phyloP scores from a whole-genome alignment of 2,329 filamentous ascomycete genomes.

The Phoma sp. region DNA sequence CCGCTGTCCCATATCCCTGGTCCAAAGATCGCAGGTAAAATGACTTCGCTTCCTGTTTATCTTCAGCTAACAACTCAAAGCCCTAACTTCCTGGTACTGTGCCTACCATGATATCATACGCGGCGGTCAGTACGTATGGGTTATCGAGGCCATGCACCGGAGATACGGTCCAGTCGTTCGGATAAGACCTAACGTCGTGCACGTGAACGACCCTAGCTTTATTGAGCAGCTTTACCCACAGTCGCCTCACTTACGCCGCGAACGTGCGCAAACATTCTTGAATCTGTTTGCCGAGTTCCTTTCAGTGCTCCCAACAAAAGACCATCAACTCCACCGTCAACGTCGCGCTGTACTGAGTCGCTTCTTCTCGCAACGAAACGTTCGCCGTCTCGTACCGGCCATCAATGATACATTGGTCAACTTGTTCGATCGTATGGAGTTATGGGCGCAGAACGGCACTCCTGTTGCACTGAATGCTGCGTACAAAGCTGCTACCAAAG shows the following conservation, averaged over 20 bases:
- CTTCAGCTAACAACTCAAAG: not conserved
- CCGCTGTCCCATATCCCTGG: conserved; percentile 24
- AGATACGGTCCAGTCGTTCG: conserved; percentile 28
- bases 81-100: conserved; percentile 27
- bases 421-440: conserved; percentile 2
- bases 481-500: conserved; percentile 10
- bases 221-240: conserved; percentile 12
- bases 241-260: conserved; percentile 5
- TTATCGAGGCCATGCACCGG: conserved; percentile 33
- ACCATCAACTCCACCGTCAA: conserved; percentile 7
- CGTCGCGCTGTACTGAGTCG: conserved; percentile 6
- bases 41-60: no score
- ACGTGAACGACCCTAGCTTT: conserved; percentile 23
- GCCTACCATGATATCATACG: conserved; percentile 33
- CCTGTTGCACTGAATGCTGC: conserved; percentile 2
- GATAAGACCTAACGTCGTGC: conserved; percentile 19
- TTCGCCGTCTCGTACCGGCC: conserved; percentile 4
- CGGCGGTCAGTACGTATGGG: conserved; percentile 19
- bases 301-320: conserved; percentile 5
- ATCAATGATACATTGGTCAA: conserved; percentile 5
- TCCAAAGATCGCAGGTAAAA: conserved; percentile 19
- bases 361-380: conserved; percentile 11
- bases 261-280: conserved; percentile 8
- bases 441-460: not conserved
- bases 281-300: conserved; percentile 6